phyloP scores from a whole-genome alignment of 2,329 filamentous ascomycete genomes.

The Pyrenochaeta sp. region DNA sequence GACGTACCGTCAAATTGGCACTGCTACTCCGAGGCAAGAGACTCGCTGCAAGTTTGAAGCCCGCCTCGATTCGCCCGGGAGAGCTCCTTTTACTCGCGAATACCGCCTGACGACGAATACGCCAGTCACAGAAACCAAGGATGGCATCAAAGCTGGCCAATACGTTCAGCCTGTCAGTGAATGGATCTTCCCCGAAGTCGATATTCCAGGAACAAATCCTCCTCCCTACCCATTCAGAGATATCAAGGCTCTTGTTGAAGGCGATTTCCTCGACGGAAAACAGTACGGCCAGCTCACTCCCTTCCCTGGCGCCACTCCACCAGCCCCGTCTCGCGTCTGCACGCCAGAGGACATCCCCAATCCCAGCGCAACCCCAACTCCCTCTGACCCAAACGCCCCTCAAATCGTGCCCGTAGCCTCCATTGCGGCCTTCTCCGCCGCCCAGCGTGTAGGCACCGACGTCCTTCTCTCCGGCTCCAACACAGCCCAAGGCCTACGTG shows the following conservation, averaged over 20 bases:
- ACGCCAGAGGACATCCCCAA: constrained; percentile 24
- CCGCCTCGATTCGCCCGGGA: constrained; percentile 35
- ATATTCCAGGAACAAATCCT: constrained; percentile 48
- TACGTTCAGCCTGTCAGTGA: constrained; percentile 53
- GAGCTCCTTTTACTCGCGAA: constrained; percentile 51
- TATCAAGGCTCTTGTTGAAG: constrained; percentile 46
- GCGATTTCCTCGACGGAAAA: constrained; percentile 37
- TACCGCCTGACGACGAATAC: constrained; percentile 48
- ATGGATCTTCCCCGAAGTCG: constrained; percentile 55
- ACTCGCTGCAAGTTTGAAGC: constrained; percentile 53
- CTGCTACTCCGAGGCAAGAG: constrained; percentile 38
- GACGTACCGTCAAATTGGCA: constrained; percentile 46
- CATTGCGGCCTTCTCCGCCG: constrained; percentile 28
- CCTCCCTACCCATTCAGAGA: constrained; percentile 36
- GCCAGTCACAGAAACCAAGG: constrained; percentile 45
- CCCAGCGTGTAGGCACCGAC: constrained; percentile 38
- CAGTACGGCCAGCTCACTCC: constrained; percentile 50
- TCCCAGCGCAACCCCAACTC: constrained; percentile 16
- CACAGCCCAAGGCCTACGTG: constrained; percentile 25
- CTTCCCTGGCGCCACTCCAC: constrained; percentile 42
- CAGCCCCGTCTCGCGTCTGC: constrained; percentile 35
- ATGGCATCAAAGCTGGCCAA: constrained; percentile 52
- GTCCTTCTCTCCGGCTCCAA: constrained; percentile 40
- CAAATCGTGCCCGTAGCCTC: constrained; percentile 21
- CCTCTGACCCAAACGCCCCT: constrained; percentile 6